phyloP scores from a whole-genome alignment of 768 basidiomycete genomes.

The Macrolepiota fuliginosa region DNA sequence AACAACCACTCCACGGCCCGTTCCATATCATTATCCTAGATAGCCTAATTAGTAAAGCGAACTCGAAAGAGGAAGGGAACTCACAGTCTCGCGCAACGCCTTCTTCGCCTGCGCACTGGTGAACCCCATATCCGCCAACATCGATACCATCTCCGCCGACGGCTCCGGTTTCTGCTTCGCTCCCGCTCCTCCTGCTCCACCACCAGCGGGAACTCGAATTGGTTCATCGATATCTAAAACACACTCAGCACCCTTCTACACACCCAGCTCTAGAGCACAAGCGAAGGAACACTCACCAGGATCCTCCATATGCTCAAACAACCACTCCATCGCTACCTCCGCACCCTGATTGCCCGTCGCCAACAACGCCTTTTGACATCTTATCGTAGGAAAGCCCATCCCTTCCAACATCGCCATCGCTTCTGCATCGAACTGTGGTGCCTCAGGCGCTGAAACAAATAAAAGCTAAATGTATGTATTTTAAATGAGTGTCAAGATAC shows the following conservation, averaged over 20 bases:
- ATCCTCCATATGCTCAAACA: conserved; percentile 95
- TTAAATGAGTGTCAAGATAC: conserved; percentile 12
- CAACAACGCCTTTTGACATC: conserved; percentile 88
- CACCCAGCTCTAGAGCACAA: not conserved
- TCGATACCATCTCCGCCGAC: conserved; percentile 62
- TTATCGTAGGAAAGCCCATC: conserved; percentile 88
- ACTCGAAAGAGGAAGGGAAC: conserved; percentile 22
- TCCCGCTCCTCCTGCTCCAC: not conserved
- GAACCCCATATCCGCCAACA: conserved; percentile 93
- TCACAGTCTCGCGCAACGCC: conserved; percentile 81
- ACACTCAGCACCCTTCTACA: not conserved
- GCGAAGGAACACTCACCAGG: conserved; percentile 48
- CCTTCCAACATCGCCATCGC: conserved; percentile 76
- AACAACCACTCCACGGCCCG: conserved; percentile 97
- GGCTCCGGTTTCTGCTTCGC: conserved; percentile 47
- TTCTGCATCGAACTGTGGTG: conserved; percentile 69
- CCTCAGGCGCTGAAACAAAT: conserved; percentile 22
- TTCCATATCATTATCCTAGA: conserved; percentile 69
- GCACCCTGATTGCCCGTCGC: conserved; percentile 79
- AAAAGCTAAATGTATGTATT: not conserved
- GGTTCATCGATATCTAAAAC: conserved; percentile 82
- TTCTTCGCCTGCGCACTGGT: conserved; percentile 79
- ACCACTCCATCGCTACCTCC: conserved; percentile 92
- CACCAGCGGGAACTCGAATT: conserved; percentile 34
- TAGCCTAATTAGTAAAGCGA: not conserved